Evolutionary conservation across 2,329 filamentous ascomycete species (phyloP), one percentile per base, ranked within the genome.

Genomic region (Thielaviopsis populi): DNA sequence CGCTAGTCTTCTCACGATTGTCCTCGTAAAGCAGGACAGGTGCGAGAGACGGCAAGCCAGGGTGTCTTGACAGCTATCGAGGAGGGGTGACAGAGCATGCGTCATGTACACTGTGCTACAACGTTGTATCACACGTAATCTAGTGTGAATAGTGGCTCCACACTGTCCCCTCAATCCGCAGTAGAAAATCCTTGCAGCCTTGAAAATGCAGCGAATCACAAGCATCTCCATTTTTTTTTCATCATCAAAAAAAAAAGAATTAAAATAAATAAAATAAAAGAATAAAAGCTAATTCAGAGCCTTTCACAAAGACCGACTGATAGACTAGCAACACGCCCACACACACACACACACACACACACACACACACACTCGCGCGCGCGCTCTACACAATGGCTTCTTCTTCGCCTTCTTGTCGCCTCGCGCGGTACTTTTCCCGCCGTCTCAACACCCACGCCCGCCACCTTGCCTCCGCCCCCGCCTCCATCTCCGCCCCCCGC

Each of bases 1-100:
- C 85, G 63, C 76, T 99, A 43, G 91, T 91, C 62, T 92, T 97
- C 70, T 80, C 80, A 7, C 61, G 65, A 50, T 13, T 63, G 53
- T 63, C 46, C 46, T 10, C 22, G 22, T 22, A 22, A 27, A 19
- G 33, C 15, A 27, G 22, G 15, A 15, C 22, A 27, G 46, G 15
- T n/a, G n/a, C 46, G 46, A 27, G 19, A 15, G 19, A 15, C 22
- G 11, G 19, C 22, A 27, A 24, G 24, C 46, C 48, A 27, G 46
- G 46, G 22, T 48, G 46, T 19, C 15, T 24, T 50, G 22, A 6
- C 46, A 24, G 22, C 15, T 27, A 27, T 27, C 22, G 19, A 27
- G 22, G 22, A 27, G 22, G 46, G 19, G 24, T 24, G 19, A 10
- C 19, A 15, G 19, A 2, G 46, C 37, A 6, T 42, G 41, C 24